Conservation (phyloP, 2,329 filamentous ascomycete species). For the Epichloe typhina region DNA sequence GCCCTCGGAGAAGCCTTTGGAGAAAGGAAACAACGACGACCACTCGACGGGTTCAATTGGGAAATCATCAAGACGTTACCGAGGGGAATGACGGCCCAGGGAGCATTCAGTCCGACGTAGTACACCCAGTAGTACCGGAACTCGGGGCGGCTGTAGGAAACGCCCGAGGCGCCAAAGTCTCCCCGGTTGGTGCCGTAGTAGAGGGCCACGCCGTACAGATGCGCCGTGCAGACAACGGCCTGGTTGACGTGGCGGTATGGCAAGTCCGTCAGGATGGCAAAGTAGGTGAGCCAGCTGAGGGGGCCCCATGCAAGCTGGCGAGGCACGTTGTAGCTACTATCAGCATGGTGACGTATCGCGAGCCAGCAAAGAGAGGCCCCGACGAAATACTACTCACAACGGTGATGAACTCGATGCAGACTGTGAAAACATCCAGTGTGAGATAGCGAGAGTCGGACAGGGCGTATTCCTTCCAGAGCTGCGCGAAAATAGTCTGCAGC, state of each 20-base stretch:
- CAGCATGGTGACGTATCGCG: no score
- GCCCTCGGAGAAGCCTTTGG: no score
- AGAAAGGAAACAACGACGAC: no score
- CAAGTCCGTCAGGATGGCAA: conserved; percentile 29
- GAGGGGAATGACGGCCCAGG: conserved; percentile 44
- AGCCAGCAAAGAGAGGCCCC: neutral
- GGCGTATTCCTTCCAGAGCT: conserved; percentile 89
- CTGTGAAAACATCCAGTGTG: conserved; percentile 66
- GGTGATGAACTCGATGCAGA: conserved; percentile 79
- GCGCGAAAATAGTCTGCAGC: conserved; percentile 61
- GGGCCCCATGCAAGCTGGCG: conserved; percentile 42
- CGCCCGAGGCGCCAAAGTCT: conserved; percentile 31
- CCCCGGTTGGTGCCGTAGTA: conserved; percentile 47
- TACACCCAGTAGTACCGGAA: conserved; percentile 50
- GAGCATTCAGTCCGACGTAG: conserved; percentile 46
- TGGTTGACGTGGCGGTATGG: conserved; percentile 38
- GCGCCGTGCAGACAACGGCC: conserved; percentile 35
- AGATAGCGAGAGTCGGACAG: conserved; percentile 80
- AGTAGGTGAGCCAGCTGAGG: conserved; percentile 36
- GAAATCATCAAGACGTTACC: conserved; percentile 24
- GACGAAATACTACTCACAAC: conserved; percentile 38
- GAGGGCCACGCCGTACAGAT: conserved; percentile 48
- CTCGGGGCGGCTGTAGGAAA: conserved; percentile 44
- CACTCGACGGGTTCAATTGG: no score
- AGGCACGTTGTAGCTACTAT: no score